These are phyloP conservation scores for Phytophthora pluvialis DNA, from an alignment of 352 stramenopile species.

Conservation along the genomic window DNA sequence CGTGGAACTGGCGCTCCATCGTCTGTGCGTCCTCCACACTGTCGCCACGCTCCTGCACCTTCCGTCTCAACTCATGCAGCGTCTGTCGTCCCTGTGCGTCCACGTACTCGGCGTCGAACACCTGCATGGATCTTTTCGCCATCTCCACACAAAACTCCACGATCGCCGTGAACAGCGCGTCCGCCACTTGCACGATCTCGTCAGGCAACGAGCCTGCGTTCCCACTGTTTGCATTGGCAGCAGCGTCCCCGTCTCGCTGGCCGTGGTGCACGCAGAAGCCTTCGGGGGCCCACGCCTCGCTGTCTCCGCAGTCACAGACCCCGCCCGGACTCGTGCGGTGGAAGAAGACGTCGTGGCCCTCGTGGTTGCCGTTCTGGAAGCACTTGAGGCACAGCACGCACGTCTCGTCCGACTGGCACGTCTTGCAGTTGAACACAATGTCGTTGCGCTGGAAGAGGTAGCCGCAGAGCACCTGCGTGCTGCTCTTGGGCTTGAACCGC, in stretches of 20 bases:
- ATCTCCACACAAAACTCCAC: conserved; percentile 78
- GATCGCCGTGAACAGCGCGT: conserved; percentile 75
- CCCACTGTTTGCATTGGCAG: conserved; percentile 27
- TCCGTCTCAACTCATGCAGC: conserved; percentile 34
- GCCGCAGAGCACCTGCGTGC: conserved; percentile 85
- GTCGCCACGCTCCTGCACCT: conserved; percentile 21
- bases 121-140: conserved; percentile 71
- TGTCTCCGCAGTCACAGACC: conserved; percentile 99
- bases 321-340: conserved; percentile 76
- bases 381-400: conserved; percentile 97
- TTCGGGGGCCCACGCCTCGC: conserved; percentile 95
- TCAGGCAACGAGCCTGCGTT: conserved; percentile 36
- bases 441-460: conserved; percentile 98
- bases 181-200: conserved; percentile 56
- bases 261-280: conserved; percentile 95
- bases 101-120: conserved; percentile 72
- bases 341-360: conserved; percentile 94
- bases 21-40: conserved; percentile 24
- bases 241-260: conserved; percentile 31
- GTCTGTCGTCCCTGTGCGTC: conserved; percentile 52
- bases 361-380: conserved; percentile 95
- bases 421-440: conserved; percentile 99
- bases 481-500: conserved; percentile 62
- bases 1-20: conserved; percentile 79
- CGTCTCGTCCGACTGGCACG: conserved; percentile 97